Evolutionary conservation across 2,329 filamentous ascomycete species (phyloP), one percentile per base, ranked within the genome.

Genomic region (Epichloe hybrida): DNA sequence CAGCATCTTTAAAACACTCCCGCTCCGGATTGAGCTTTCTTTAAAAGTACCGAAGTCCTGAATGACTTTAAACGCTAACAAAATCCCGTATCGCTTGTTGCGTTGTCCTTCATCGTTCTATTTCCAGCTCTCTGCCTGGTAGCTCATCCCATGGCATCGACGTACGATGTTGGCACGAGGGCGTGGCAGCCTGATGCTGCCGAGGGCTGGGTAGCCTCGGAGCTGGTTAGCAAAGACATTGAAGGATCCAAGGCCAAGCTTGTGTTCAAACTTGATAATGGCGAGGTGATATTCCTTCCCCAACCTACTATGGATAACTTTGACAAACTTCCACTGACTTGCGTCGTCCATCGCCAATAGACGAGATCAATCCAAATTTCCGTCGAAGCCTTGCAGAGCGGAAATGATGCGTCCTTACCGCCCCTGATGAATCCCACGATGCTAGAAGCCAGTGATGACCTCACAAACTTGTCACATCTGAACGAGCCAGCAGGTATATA

Each of bases 381-480:
- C 15, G 69, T 82, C 55, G 80, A 83, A 59, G 88, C 83, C 60
- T 74, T 98, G 57, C 80, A 86, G 67, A 81, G 83, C 62, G 83
- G 84, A 65, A 86, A 82, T 63, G 84, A 90, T 69, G 72, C 83
- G 49, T 81, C 81, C 52, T 75, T 98, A 56, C 93, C 93, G 46
- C 93, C 93, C 48, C 71, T 98, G 61, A 97, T 97, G 89, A 98
- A 98, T 69, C 93, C 93, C 58, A 80, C 91, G 49, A 94, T 97
- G 81, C 85, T 98, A 59, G 93, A 98, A 77, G 93, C 93, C 60
- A 96, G 90, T 72, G 93, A 98, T 71, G 93, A 98, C 69, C 72
- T 98, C 62, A 98, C 93, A 57, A 97, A 95, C 68, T 70, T 98
- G 58, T 98, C 93, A 59, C 90, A 98, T 80, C 73, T 98, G 55